These are phyloP conservation scores for Kregervanrija pseudodelftensis DNA, from an alignment of 805 yeast species.

Conservation along the genomic window DNA sequence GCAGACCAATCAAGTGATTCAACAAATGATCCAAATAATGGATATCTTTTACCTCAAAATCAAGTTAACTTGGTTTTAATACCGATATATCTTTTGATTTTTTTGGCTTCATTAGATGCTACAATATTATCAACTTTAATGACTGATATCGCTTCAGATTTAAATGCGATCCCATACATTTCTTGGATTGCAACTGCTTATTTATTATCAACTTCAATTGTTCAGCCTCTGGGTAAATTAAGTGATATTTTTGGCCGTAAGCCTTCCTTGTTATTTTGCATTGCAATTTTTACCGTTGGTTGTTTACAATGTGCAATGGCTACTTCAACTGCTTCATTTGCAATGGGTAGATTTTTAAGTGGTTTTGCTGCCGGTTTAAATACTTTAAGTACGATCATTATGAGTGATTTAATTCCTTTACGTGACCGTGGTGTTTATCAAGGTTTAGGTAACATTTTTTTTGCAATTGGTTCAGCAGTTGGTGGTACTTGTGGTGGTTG, in stretches of 20 bases:
- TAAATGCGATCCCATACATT: slow-evolving; percentile 52
- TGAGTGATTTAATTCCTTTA: slow-evolving; percentile 75
- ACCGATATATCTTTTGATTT: slow-evolving; percentile 41
- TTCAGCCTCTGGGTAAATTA: slow-evolving; percentile 68
- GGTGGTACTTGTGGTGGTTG: slow-evolving; percentile 66
- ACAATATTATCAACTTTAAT: slow-evolving; percentile 63
- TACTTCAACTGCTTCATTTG: slow-evolving; percentile 38
- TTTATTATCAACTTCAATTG: slow-evolving; percentile 59
- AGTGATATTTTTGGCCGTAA: slow-evolving; percentile 70
- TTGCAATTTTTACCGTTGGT: slow-evolving; percentile 49
- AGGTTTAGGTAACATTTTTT: slow-evolving; percentile 75
- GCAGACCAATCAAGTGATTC: slow-evolving; percentile 1
- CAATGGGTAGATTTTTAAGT: slow-evolving; percentile 58
- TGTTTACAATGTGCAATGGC: slow-evolving; percentile 50
- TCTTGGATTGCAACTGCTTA: slow-evolving; percentile 75
- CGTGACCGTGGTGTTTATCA: slow-evolving; percentile 79
- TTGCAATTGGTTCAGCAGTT: slow-evolving; percentile 68
- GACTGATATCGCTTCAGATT: slow-evolving; percentile 61
- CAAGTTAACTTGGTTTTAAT: slow-evolving; percentile 29
- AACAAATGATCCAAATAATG: slow-evolving; percentile 7
- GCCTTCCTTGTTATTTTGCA: slow-evolving; percentile 42
- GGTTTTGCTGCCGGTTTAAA: slow-evolving; percentile 92
- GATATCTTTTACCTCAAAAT: slow-evolving; percentile 22
- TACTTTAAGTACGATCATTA: slow-evolving; percentile 66
- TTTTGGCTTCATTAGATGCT: slow-evolving; percentile 58